A percentile compares a stretch with the other conserved stretches of the same genome.
Evolutionary conservation across 176 grass and related monocot species (phyloP).

Genomic region (Aegilops speltoides): DNA sequence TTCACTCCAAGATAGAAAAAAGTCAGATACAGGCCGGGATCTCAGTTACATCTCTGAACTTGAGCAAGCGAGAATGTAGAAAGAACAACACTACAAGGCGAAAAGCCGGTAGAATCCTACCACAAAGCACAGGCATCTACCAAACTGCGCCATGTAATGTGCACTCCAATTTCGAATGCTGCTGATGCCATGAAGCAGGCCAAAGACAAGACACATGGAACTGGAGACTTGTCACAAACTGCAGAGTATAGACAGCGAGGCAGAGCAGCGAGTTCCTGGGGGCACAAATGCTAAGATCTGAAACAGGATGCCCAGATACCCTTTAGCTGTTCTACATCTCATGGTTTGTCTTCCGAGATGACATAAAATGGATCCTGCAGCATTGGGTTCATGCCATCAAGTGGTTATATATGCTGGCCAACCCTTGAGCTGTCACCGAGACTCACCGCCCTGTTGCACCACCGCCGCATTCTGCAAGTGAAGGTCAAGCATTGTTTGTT

Average conservation of each 20-base stretch:
- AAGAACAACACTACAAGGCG: not conserved
- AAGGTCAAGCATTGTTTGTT: conserved; percentile 5
- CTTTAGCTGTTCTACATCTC: not conserved
- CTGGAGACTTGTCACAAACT: not conserved
- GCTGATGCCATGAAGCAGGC: not conserved
- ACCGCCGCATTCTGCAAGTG: conserved; percentile 29
- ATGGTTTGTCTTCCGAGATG: not conserved
- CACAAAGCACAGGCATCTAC: not conserved
- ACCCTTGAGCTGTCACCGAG: not conserved
- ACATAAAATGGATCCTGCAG: not conserved
- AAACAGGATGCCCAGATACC: not conserved
- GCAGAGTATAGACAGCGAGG: not conserved
- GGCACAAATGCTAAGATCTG: not conserved
- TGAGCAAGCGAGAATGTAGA: not conserved
- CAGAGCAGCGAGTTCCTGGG: not conserved
- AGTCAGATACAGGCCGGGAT: not conserved
- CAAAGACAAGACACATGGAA: not conserved
- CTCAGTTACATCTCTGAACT: not conserved
- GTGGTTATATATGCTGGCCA: not conserved
- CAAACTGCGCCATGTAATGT: not conserved
- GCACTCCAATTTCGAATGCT: not conserved
- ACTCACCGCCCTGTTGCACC: not conserved
- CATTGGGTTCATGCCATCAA: not conserved
- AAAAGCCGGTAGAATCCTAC: not conserved
- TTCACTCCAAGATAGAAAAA: not conserved